Conservation (phyloP, 768 basidiomycete genomes). For the Artomyces pyxidatus region DNA sequence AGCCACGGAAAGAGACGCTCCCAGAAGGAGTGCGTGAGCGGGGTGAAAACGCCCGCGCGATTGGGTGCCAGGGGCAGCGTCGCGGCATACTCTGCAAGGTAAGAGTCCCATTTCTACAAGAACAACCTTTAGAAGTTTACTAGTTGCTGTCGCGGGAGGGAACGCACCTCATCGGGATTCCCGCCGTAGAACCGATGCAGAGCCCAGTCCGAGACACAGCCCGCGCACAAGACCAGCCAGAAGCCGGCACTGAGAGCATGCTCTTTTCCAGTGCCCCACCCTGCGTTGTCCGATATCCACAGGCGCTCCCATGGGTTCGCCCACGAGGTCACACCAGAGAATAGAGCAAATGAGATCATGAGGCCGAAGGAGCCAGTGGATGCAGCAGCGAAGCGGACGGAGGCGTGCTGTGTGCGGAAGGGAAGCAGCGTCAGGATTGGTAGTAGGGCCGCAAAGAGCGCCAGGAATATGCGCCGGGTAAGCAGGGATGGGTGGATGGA, state of each 20-base stretch:
- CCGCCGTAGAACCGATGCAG: slow-evolving; percentile 49
- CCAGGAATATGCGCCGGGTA: slow-evolving; percentile 37
- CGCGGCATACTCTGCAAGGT: slow-evolving; percentile 49
- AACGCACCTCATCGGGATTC: slow-evolving; percentile 56
- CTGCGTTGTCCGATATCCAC: slow-evolving; percentile 38
- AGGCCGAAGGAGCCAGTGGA: slow-evolving; percentile 53
- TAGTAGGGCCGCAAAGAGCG: slow-evolving; percentile 30
- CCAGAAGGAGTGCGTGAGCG: slow-evolving; percentile 43
- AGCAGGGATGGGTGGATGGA: slow-evolving; percentile 46
- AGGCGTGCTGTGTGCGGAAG: slow-evolving; percentile 36
- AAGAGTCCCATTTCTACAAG: slow-evolving; percentile 58
- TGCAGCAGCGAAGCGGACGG: slow-evolving; percentile 43
- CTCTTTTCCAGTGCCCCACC: slow-evolving; percentile 50
- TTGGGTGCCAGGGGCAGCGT: slow-evolving; percentile 38
- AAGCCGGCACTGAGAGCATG: slow-evolving; percentile 52
- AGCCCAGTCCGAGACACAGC: slow-evolving; percentile 47
- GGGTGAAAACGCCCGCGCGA: slow-evolving; percentile 51
- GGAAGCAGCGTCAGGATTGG: slow-evolving; percentile 38
- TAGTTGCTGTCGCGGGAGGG: not conserved
- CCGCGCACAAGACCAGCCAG: slow-evolving; percentile 41
- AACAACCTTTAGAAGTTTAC: not conserved
- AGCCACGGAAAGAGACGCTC: slow-evolving; percentile 32
- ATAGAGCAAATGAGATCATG: slow-evolving; percentile 43
- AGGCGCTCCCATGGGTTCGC: slow-evolving; percentile 55
- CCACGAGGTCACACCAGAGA: slow-evolving; percentile 45